Percentiles rank a stretch among this genome's conserved stretches.
Evolutionary conservation across 148 eudicot genomes (phyloP).

Genomic region (Cornus controversa): DNA sequence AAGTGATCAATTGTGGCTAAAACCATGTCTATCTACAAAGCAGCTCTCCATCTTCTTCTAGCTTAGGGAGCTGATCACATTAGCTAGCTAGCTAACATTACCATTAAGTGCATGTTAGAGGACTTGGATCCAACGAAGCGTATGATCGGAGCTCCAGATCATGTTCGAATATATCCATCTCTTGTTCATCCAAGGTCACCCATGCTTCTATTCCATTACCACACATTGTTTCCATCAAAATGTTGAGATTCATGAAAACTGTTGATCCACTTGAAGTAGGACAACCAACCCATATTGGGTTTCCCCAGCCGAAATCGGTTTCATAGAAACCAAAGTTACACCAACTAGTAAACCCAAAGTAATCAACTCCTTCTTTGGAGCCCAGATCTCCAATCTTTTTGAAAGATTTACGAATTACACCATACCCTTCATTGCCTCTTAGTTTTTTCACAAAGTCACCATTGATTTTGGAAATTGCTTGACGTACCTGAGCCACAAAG

Average conservation of each 20-base stretch:
- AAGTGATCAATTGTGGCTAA: too few relatives aligned
- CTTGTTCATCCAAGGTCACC: conserved; percentile 56
- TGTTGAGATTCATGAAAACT: conserved; percentile 36
- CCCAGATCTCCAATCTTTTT: conserved; percentile 24
- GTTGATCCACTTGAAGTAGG: conserved; percentile 23
- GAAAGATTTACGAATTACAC: conserved; percentile 18
- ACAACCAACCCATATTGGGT: conserved; percentile 57
- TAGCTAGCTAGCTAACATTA: too few relatives aligned
- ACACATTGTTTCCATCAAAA: conserved; percentile 42
- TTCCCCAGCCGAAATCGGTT: conserved; percentile 58
- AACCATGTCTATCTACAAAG: too few relatives aligned
- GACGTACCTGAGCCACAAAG: conserved; percentile 24
- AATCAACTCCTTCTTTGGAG: conserved; percentile 23
- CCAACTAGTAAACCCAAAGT: conserved; percentile 45
- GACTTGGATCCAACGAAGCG: conserved; percentile 43
- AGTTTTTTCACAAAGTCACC: conserved; percentile 37
- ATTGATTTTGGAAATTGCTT: conserved; percentile 32
- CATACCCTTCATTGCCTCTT: conserved; percentile 9
- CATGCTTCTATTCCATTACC: conserved; percentile 58
- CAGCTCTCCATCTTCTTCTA: too few relatives aligned
- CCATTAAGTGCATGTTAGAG: conserved; percentile 2
- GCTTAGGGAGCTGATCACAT: too few relatives aligned
- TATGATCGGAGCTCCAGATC: conserved; percentile 36
- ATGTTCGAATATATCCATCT: conserved; percentile 39
- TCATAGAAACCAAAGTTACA: conserved; percentile 49